Evolutionary conservation across 805 yeast species (phyloP), one percentile per base, ranked within the genome.

Genomic region (Candida gorgasii): DNA sequence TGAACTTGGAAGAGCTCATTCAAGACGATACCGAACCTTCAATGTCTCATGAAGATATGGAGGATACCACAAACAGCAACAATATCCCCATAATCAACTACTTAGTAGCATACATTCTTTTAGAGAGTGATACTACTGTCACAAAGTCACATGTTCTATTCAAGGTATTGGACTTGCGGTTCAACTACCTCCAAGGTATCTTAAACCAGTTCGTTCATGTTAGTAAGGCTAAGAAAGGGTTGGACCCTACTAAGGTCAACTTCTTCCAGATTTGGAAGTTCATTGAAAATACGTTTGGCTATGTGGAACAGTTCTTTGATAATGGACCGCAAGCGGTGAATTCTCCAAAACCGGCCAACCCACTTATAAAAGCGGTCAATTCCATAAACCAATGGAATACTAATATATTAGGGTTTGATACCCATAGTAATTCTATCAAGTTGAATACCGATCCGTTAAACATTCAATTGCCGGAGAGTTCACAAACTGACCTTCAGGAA

Each of bases 221-320:
- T 2, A 15, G 14, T 2, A 34, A 16, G 12, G 37, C 37, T 5
- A 34, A 23, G 8, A 33, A 33, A 20, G 29, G 17, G 7, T 16
- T 3, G 9, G 24, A 36, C 29, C 8, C 24, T 2, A n/a, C 13
- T 4, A 32, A 35, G 14, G 43, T 65, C 14, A 55, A 63, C 41
- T 63, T 64, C 43, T 54, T 54, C 23, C 51, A 50, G 17, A 44
- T 67, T 5, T 55, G 67, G 42, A 61, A 57, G 44, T 69, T 48
- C 36, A 44, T 65, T 22, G 73, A 69, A 48, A 61, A 59, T 24
- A 66, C 76, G 0, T 58, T 57, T 42, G 54, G 49, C 3, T 59
- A 60, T 36, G 48, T 59, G 3, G 40, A 46, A 1, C 42, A 45
- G n/a, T 63, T 53, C 40, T 67, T 67, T 38, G 39, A 49, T 15